Evolutionary conservation across 768 basidiomycete genomes (phyloP).

Genomic region (Gymnopilus junonius): DNA sequence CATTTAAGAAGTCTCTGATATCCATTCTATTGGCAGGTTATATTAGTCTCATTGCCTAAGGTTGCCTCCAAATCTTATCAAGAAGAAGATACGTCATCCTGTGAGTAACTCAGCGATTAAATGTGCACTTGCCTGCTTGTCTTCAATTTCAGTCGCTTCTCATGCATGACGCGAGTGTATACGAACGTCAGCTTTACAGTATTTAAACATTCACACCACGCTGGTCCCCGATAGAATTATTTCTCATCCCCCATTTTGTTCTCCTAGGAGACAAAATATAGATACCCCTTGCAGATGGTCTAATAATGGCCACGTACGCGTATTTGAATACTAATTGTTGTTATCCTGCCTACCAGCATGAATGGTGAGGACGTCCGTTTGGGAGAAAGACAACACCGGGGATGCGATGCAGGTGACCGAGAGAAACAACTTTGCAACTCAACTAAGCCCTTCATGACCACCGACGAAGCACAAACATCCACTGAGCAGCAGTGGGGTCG

Average conservation of each 20-base stretch:
- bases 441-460: conserved; percentile 24
- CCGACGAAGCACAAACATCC: conserved; percentile 26
- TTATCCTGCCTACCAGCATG: conserved; percentile 13
- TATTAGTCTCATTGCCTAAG: background rate
- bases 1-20: conserved; percentile 44
- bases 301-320: background rate
- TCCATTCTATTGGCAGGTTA: conserved; percentile 20
- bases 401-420: conserved; percentile 15
- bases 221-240: background rate
- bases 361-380: conserved; percentile 24
- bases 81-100: conserved; percentile 48
- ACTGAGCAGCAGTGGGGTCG: conserved; percentile 49
- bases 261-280: background rate
- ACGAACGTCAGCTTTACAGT: background rate
- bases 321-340: conserved; percentile 9
- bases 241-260: conserved; percentile 3
- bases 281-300: background rate
- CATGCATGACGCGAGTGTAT: conserved; percentile 5
- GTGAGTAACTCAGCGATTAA: conserved; percentile 33
- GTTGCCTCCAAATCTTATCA: conserved; percentile 42
- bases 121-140: conserved; percentile 4
- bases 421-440: conserved; percentile 14
- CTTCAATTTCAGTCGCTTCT: conserved; percentile 20
- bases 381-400: conserved; percentile 21
- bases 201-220: background rate